A percentile compares a stretch with the other conserved stretches of the same genome.
phyloP scores from a whole-genome alignment of 768 basidiomycete genomes.

The Lactifluus hygrophoroides region DNA sequence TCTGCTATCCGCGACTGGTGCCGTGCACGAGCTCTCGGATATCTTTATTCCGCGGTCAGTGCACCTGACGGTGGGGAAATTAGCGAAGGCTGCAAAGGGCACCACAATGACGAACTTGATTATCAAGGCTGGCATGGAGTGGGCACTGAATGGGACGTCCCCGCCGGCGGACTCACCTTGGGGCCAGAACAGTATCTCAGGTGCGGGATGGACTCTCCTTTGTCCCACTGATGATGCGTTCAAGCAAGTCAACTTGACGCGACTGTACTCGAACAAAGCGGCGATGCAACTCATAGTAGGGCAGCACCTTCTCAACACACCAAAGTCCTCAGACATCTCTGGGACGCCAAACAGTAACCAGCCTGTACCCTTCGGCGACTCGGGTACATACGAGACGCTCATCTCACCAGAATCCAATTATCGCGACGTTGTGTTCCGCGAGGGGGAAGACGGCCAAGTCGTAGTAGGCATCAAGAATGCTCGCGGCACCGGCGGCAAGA shows the following conservation, averaged over 20 bases:
- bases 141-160: slow-evolving; percentile 80
- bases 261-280: slow-evolving; percentile 49
- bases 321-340: slow-evolving; percentile 24
- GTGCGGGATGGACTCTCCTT: slow-evolving; percentile 75
- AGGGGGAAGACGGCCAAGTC: slow-evolving; percentile 37
- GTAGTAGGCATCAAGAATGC: slow-evolving; percentile 70
- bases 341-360: slow-evolving; percentile 51
- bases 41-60: slow-evolving; percentile 83
- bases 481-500: slow-evolving; percentile 51
- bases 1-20: slow-evolving; percentile 80
- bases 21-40: slow-evolving; percentile 81
- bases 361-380: slow-evolving; percentile 64
- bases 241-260: slow-evolving; percentile 75
- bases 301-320: slow-evolving; percentile 57
- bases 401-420: slow-evolving; percentile 58
- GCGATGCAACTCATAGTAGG: slow-evolving; percentile 51
- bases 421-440: slow-evolving; percentile 78
- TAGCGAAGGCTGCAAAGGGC: slow-evolving; percentile 82
- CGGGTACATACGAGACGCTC: slow-evolving; percentile 68
- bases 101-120: slow-evolving; percentile 83
- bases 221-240: slow-evolving; percentile 92
- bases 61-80: slow-evolving; percentile 79
- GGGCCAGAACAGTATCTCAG: slow-evolving; percentile 41
- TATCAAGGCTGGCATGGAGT: slow-evolving; percentile 77
- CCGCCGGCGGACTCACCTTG: slow-evolving; percentile 66